Evolutionary conservation across 192 early-diverging fungal genomes (phyloP).

Genomic region (Coemansia sp.): DNA sequence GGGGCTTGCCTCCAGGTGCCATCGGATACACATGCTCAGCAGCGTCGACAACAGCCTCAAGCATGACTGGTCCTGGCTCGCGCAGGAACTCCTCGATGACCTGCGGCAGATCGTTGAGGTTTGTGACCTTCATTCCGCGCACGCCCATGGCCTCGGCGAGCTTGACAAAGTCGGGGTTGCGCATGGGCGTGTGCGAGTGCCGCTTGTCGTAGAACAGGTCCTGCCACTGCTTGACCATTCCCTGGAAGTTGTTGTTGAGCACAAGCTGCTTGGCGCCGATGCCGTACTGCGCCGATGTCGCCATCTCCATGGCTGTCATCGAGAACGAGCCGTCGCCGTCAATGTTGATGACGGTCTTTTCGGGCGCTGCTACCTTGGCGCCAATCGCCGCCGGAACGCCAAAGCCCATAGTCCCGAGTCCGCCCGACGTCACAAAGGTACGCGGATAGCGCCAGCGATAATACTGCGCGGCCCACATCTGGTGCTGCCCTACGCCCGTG

Average conservation of each 20-base stretch:
- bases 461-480: conserved; percentile 99
- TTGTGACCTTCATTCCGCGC: conserved; percentile 82
- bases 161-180: conserved; percentile 98
- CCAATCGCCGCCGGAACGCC: conserved; percentile 96
- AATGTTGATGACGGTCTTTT: conserved; percentile 96
- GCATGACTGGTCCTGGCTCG: conserved; percentile 77
- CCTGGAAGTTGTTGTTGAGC: conserved; percentile 99
- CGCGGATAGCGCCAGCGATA: conserved; percentile 90
- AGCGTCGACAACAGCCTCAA: conserved; percentile 89
- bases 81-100: conserved; percentile 91
- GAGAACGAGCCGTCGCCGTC: conserved; percentile 98
- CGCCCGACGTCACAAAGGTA: conserved; percentile 90
- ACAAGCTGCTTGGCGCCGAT: conserved; percentile 96
- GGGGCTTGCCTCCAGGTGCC: conserved; percentile 90
- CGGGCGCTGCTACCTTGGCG: conserved; percentile 91
- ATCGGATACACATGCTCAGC: conserved; percentile 95
- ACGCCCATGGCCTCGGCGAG: conserved; percentile 92
- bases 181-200: conserved; percentile 92
- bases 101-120: conserved; percentile 77
- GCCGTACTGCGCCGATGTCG: conserved; percentile 95
- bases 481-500: conserved; percentile 98
- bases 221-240: conserved; percentile 94
- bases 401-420: conserved; percentile 98
- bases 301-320: conserved; percentile 98
- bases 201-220: conserved; percentile 98